Conservation (phyloP, 2,329 filamentous ascomycete genomes). For the Colletotrichum plurivorum region DNA sequence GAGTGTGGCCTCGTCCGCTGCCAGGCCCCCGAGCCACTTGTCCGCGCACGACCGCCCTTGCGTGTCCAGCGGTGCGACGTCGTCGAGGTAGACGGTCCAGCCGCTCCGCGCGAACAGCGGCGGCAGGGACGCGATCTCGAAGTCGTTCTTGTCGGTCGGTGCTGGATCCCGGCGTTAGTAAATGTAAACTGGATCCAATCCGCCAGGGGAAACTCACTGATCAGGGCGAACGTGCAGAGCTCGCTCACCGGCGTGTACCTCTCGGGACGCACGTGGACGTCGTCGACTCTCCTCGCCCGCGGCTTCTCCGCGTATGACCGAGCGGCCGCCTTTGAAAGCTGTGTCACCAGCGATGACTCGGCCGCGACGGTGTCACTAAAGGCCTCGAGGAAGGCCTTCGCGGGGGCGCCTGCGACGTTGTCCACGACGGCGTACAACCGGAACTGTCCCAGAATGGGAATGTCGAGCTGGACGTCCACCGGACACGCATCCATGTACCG, state of each 20-base stretch:
- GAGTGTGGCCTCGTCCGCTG: constrained; percentile 38
- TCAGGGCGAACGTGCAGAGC: constrained; percentile 70
- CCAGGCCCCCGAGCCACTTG: constrained; percentile 44
- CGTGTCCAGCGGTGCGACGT: constrained; percentile 69
- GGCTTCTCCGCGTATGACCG: constrained; percentile 73
- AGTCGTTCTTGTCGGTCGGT: constrained; percentile 70
- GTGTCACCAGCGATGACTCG: constrained; percentile 68
- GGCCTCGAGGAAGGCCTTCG: constrained; percentile 69
- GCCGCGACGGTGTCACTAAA: constrained; percentile 69
- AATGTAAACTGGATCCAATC: not conserved
- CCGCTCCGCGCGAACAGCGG: constrained; percentile 72
- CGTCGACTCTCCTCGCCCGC: constrained; percentile 62
- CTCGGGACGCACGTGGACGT: constrained; percentile 76
- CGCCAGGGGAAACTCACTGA: constrained; percentile 65
- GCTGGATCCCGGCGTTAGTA: constrained; percentile 51
- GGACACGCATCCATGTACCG: constrained; percentile 84
- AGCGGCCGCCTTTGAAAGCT: constrained; percentile 70
- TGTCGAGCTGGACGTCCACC: constrained; percentile 82
- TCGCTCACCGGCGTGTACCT: constrained; percentile 77
- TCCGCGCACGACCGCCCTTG: constrained; percentile 66
- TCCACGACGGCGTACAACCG: constrained; percentile 79
- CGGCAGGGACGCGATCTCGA: constrained; percentile 78
- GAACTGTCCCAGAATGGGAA: constrained; percentile 83
- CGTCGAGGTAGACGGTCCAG: constrained; percentile 81
- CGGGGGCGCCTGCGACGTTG: constrained; percentile 63